Base-by-base conservation (phyloP, 2,329 filamentous ascomycete genomes). In the Podosphaera aphanis region DNA sequence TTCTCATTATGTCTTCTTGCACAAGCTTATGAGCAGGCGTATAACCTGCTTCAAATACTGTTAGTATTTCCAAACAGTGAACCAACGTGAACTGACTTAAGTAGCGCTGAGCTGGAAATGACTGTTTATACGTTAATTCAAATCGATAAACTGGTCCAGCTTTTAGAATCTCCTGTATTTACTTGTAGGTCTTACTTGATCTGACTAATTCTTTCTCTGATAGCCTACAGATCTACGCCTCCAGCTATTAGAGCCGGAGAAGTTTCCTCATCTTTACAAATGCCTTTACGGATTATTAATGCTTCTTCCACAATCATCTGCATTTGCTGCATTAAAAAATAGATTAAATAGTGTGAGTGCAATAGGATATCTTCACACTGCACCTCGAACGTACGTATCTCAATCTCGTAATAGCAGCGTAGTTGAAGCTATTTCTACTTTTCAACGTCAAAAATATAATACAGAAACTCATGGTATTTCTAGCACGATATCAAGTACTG, bases 41-140 rank as follows among this genome's bases (percentile, higher is more conserved):
- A 95, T 57, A 84, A 95, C 59, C 69, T 98, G 15, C 68, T 98
- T 16, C 86, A 94, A 58, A 90, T 95, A 42, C 94, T 98, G 83
- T 92, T 61, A 56, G 49, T 11, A 33, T 11, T 21, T 21, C 8
- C 37, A n/a, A 6, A 10, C 20, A 25, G 35, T 3, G 20, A 18
- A 29, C 44, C 44, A 21, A 11, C 23, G n/a, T n/a, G 21, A 11
- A 38, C 55, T 59, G 45, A 59, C 59, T 41, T n/a, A 60, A 40
- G 20, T 41, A 93, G 84, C 62, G 90, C 84, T 49, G 90, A 98
- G 56, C 69, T 98, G 43, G 90, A 98, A 61, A 95, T 98, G 84
- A 95, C 88, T 0, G 90, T 98, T 54, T 93, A 93, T 55, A 93
- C 94, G 63, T 73, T 98, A 46, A 98, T 98, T 38, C 92, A 98